Conservation (phyloP, 2,329 filamentous ascomycete genomes). For the Cladosporium halotolerans region DNA sequence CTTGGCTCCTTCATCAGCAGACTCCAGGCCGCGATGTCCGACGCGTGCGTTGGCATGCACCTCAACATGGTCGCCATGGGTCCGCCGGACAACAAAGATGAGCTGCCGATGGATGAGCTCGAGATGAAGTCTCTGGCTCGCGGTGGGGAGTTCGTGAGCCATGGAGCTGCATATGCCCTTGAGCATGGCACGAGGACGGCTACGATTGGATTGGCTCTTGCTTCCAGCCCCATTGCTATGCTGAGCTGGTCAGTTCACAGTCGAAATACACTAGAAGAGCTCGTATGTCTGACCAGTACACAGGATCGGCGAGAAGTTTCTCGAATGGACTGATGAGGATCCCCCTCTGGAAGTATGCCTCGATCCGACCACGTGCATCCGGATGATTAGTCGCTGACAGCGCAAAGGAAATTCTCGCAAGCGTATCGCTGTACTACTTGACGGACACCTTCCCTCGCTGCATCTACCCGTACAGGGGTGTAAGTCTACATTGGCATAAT, state of each 20-base stretch:
- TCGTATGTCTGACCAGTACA: not conserved
- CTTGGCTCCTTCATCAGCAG: slow-evolving; percentile 41
- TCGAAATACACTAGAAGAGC: not conserved
- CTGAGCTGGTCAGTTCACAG: slow-evolving; percentile 44
- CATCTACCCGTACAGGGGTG: slow-evolving; percentile 45
- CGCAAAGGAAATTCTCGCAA: slow-evolving; percentile 36
- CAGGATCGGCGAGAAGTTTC: slow-evolving; percentile 51
- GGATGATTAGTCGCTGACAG: no score
- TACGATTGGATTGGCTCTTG: slow-evolving; percentile 51
- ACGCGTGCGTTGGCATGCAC: slow-evolving; percentile 20
- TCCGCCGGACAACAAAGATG: slow-evolving; percentile 20
- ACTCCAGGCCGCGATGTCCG: slow-evolving; percentile 25
- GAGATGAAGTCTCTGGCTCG: slow-evolving; percentile 37
- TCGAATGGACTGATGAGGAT: slow-evolving; percentile 45
- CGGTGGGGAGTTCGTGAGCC: slow-evolving; percentile 33
- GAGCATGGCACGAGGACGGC: slow-evolving; percentile 50
- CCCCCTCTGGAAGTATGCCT: slow-evolving; percentile 28
- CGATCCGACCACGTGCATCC: no score
- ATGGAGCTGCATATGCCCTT: slow-evolving; percentile 45
- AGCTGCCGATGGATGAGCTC: slow-evolving; percentile 20
- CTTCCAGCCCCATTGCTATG: slow-evolving; percentile 49
- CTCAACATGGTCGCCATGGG: slow-evolving; percentile 20
- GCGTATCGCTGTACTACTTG: slow-evolving; percentile 50
- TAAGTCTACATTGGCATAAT: slow-evolving; percentile 9
- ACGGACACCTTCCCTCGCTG: slow-evolving; percentile 43